A percentile compares a stretch with the other conserved stretches of the same genome.
These are phyloP conservation scores for Jacaranda copaia DNA, from an alignment of 257 asterid species.

Conservation along the genomic window DNA sequence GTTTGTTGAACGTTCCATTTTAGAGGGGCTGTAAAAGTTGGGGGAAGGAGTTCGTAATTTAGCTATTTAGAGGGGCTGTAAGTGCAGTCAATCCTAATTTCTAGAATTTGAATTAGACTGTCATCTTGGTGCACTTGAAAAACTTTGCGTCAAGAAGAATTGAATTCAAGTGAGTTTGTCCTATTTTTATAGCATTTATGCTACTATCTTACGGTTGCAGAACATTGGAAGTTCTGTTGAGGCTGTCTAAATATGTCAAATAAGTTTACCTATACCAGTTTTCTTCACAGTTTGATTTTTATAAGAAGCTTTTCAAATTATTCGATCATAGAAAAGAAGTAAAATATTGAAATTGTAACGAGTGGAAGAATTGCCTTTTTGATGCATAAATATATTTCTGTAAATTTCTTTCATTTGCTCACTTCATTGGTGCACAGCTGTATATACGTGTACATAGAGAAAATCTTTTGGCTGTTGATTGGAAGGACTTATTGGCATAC, in stretches of 20 bases:
- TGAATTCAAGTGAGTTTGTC: not conserved
- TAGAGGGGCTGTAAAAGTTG: too few species aligned
- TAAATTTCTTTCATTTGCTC: not conserved
- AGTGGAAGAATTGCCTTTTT: not conserved
- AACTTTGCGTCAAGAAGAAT: not conserved
- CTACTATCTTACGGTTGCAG: not conserved
- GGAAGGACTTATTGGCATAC: not conserved
- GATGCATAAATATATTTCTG: not conserved
- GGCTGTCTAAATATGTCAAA: not conserved
- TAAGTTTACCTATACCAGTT: not conserved
- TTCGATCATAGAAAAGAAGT: not conserved
- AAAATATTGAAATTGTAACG: not conserved
- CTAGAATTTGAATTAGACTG: not conserved
- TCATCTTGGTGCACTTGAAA: conserved; percentile 1
- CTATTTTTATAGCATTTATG: not conserved
- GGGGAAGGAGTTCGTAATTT: too few species aligned
- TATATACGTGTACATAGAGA: not conserved
- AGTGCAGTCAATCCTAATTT: too few species aligned
- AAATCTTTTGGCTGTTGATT: not conserved
- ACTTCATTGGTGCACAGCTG: not conserved
- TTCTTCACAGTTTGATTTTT: not conserved
- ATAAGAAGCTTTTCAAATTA: not conserved
- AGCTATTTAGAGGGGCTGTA: too few species aligned
- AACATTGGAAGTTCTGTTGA: not conserved
- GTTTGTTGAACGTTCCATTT: too few species aligned